Base-by-base conservation (phyloP, 768 basidiomycete species). In the Megacollybia marginata region DNA sequence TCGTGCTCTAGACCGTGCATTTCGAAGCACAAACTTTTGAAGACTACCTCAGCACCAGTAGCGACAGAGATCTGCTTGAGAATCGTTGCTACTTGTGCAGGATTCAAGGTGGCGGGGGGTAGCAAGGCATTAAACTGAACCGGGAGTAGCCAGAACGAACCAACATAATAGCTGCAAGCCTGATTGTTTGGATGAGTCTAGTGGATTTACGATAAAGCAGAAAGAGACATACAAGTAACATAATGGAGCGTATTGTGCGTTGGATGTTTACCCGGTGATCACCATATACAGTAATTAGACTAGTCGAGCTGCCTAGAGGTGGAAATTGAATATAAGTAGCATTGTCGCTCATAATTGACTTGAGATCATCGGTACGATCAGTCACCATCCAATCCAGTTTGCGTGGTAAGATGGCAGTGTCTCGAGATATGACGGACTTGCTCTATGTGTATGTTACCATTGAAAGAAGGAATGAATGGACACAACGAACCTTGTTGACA, bases 361-460 rank as follows among this genome's bases (percentile, higher is more conserved):
- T 92, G 60, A 99, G 72, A 54, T 98, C 95, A 28, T 97, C 94
- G 10, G 87, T 73, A n/a, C 89, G 83, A 65, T 99, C 92, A n/a
- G 88, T 90, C 48, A 96, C 81, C 81, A 99, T 87, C 94, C 95
- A 97, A 60, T 99, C 95, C 53, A 99, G 75, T 65, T 99, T 99
- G 54, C 95, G 86, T 50, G 95, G 95, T 19, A 96, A 78, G 49
- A 97, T 88, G 5, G 92, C 90, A 13, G 91, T 92, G 63, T 99
- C 94, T 52, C 92, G 74, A 8, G 95, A 94, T 50, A 96, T 84
- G 51, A 96, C 80, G 44, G 80, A 76, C 64, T 94, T 92, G 62
- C 83, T 85, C 95, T 98, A 59, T 13, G 31, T n/a, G 47, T 18
- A 35, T 44, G 32, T 44, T 28, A 44, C 7, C 15, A 40, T 40